Evolutionary conservation across 371 early-diverging fungal species (phyloP).

Genomic region (Nematocida major): DNA sequence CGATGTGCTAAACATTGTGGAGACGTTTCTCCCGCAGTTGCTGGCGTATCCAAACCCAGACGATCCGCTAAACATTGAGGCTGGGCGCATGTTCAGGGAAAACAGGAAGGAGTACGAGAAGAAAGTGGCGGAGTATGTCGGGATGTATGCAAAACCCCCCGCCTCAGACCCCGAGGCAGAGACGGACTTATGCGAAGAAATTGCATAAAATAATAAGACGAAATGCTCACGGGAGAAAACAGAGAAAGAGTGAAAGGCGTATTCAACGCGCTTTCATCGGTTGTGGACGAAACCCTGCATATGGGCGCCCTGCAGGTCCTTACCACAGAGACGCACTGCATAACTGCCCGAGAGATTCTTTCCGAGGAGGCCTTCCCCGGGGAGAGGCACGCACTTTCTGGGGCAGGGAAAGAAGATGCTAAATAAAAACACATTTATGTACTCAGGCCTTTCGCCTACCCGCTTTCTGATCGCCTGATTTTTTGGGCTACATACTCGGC

Average conservation of each 20-base stretch:
- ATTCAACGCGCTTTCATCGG: conserved; percentile 24
- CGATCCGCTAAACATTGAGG: conserved; percentile 97
- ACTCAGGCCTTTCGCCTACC: background rate
- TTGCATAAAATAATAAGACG: conserved; percentile 25
- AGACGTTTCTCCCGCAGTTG: conserved; percentile 90
- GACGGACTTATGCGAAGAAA: conserved; percentile 41
- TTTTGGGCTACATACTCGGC: background rate
- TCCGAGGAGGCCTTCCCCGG: background rate
- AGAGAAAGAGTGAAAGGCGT: conserved; percentile 9
- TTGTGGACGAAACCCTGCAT: conserved; percentile 18
- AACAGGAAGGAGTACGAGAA: conserved; percentile 78
- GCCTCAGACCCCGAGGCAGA: conserved; percentile 16
- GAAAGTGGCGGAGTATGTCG: conserved; percentile 53
- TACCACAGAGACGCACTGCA: background rate
- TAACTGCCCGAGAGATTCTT: background rate
- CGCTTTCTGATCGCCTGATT: background rate
- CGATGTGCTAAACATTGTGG: conserved; percentile 93
- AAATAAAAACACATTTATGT: too few species aligned
- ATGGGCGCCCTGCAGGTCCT: background rate
- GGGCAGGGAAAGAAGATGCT: background rate
- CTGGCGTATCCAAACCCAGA: conserved; percentile 94
- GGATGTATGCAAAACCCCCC: conserved; percentile 57
- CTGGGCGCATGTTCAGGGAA: conserved; percentile 86
- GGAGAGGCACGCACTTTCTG: background rate
- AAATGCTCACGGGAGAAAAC: conserved; percentile 5